Conservation (phyloP, 2,329 filamentous ascomycete species). For the Diaporthe sp. region DNA sequence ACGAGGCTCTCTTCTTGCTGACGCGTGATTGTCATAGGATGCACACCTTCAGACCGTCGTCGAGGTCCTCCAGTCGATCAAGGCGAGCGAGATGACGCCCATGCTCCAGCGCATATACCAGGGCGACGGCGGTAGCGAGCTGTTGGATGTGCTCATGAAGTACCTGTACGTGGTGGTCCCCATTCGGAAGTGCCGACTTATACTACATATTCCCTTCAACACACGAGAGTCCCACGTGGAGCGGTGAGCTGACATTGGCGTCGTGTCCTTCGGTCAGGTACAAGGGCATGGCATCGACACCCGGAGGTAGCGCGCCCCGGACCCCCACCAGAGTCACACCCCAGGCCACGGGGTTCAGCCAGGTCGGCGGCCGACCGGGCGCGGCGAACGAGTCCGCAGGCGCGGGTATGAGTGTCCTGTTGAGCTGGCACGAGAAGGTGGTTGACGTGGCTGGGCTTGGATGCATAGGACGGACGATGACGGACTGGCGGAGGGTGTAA, state of each 20-base stretch:
- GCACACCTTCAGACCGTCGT: conserved; percentile 88
- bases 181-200: not conserved
- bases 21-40: conserved; percentile 68
- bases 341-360: conserved; percentile 90
- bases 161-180: conserved; percentile 78
- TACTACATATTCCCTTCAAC: not conserved
- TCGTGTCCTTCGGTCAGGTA: conserved; percentile 67
- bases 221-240: not conserved
- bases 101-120: conserved; percentile 86
- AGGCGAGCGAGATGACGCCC: conserved; percentile 94
- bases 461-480: conserved; percentile 95
- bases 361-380: conserved; percentile 73
- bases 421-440: conserved; percentile 99
- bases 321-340: conserved; percentile 72
- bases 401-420: conserved; percentile 93
- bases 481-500: conserved; percentile 92
- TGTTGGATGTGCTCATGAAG: conserved; percentile 96
- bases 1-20: conserved; percentile 41
- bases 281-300: conserved; percentile 81
- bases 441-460: conserved; percentile 94
- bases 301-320: conserved; percentile 58
- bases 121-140: conserved; percentile 84
- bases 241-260: conserved; percentile 34
- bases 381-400: conserved; percentile 77
- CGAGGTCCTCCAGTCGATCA: conserved; percentile 96